Conservation (phyloP, 2,329 filamentous ascomycete species). For the Diaporthe eres region DNA sequence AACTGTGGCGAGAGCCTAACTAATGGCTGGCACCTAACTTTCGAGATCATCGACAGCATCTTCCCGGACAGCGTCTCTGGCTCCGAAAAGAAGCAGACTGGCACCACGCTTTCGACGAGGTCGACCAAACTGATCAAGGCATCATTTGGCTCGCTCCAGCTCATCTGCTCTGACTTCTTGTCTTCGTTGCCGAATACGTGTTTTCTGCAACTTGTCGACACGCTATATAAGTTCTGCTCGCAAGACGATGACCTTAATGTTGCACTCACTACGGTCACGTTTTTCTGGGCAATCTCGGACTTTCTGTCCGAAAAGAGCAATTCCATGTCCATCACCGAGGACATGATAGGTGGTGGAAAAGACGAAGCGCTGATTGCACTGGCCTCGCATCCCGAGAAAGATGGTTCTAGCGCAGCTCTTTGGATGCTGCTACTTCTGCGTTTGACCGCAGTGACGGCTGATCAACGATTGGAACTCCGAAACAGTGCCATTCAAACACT, state of each 20-base stretch:
- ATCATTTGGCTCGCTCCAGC: conserved; percentile 89
- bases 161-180: conserved; percentile 96
- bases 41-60: conserved; percentile 87
- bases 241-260: conserved; percentile 96
- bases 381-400: conserved; percentile 70
- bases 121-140: conserved; percentile 85
- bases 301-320: conserved; percentile 77
- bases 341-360: conserved; percentile 67
- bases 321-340: conserved; percentile 70
- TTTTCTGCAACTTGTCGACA: conserved; percentile 85
- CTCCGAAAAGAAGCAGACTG: conserved; percentile 51
- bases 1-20: conserved; percentile 88
- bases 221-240: conserved; percentile 88
- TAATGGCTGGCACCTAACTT: conserved; percentile 87
- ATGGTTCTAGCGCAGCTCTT: conserved; percentile 77
- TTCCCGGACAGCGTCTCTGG: conserved; percentile 68
- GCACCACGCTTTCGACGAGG: conserved; percentile 62
- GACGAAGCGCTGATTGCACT: conserved; percentile 71
- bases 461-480: conserved; percentile 80
- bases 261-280: conserved; percentile 92
- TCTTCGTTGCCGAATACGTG: conserved; percentile 78
- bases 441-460: conserved; percentile 78
- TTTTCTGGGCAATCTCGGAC: conserved; percentile 96
- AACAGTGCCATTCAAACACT: conserved; percentile 93
- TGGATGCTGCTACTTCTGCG: conserved; percentile 84